Conservation (phyloP, 73 alveolate species). For the Uronychia binucleata region DNA sequence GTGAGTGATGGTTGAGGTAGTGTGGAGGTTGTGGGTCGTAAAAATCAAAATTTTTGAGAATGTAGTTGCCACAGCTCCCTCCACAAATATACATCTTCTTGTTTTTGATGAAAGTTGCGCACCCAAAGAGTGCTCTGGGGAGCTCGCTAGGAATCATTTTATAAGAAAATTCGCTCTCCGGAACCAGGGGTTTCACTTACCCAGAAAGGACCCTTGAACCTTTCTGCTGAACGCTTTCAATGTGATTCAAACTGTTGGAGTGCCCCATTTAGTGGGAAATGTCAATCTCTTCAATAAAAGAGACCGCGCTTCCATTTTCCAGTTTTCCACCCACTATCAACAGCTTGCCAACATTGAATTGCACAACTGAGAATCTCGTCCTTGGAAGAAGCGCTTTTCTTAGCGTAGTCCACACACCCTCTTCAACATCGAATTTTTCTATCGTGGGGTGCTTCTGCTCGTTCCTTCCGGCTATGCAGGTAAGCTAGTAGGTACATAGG, state of each 20-base stretch:
- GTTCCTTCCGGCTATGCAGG: background rate
- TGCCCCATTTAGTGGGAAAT: too few relatives aligned
- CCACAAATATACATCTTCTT: background rate
- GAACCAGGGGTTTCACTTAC: background rate
- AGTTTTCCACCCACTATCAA: background rate
- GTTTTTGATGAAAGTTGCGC: background rate
- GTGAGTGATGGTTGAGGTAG: too few relatives aligned
- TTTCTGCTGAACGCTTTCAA: too few relatives aligned
- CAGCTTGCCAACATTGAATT: background rate
- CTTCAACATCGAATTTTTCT: background rate
- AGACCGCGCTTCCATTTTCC: background rate
- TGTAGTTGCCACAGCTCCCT: constrained; percentile 2
- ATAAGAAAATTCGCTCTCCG: background rate
- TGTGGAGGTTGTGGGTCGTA: too few relatives aligned
- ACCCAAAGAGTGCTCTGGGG: background rate
- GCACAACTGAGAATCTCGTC: background rate
- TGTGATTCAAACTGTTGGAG: too few relatives aligned
- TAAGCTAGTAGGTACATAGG: background rate
- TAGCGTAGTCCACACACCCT: background rate
- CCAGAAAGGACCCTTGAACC: background rate
- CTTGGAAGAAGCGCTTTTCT: background rate
- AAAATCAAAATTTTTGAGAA: background rate
- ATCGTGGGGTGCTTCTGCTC: background rate
- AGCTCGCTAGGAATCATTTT: background rate
- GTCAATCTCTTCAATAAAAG: background rate